phyloP scores from a whole-genome alignment of 495 filamentous ascomycete species.

The Cercophora scortea region DNA sequence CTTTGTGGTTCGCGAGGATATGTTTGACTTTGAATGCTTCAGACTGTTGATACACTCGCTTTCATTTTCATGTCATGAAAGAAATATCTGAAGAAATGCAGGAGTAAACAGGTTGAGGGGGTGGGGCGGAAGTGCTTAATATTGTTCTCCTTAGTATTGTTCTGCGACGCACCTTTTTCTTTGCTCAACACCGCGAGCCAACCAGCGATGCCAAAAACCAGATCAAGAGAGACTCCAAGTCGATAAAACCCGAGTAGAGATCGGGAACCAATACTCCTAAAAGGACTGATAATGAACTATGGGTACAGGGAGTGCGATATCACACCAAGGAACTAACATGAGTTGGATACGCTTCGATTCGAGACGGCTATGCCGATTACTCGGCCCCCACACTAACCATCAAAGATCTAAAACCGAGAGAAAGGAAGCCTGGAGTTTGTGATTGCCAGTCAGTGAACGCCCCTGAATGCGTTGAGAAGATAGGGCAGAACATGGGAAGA shows the following conservation, averaged over 20 bases:
- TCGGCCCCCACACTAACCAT: no score
- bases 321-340: no score
- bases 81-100: no score
- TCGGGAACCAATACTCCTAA: neutral
- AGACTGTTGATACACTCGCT: no score
- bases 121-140: constrained; percentile 6
- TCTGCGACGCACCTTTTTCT: constrained; percentile 3
- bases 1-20: no score
- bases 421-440: constrained; percentile 49
- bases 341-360: no score
- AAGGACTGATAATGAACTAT: neutral
- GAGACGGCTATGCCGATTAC: no score
- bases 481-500: neutral
- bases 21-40: no score
- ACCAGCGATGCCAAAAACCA: neutral
- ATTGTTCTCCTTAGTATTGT: constrained; percentile 18
- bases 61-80: no score
- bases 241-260: neutral
- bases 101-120: no score
- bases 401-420: constrained; percentile 44
- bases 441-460: neutral
- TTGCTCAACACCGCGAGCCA: neutral
- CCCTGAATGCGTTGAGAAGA: neutral
- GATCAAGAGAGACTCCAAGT: neutral
- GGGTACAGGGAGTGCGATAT: no score